Evolutionary conservation across 345 rosid species (phyloP), one percentile per base, ranked within the genome.

Genomic region (Corchorus capsularis): DNA sequence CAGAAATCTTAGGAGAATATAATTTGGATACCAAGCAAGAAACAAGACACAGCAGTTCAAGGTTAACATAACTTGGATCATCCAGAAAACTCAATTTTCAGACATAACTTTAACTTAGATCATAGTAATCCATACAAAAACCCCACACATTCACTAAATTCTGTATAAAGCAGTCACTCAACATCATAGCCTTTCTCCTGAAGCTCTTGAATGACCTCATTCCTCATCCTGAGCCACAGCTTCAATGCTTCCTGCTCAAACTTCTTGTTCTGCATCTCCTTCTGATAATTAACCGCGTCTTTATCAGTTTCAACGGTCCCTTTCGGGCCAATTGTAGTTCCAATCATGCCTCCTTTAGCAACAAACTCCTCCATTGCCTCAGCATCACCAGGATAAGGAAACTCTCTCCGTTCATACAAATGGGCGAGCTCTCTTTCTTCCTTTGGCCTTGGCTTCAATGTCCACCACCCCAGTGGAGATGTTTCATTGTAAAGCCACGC

Each of bases 391-490:
- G 98, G 98, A 84, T 93, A 93, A 7, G 98, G 95, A 76, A 86
- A 93, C 74, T 90, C 86, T n/a, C 85, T 81, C 67, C 95, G 82
- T 80, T 93, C 97, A 45, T 93, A 92, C 74, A 96, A 64, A 79
- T 90, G 97, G 2, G 96, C 94, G 55, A 90, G 62, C 63, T 92
- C 94, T 32, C 72, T 82, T 82, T 92, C 98, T 76, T 93, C 98
- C 84, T 90, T 93, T 17, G 94, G 94, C 78, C 83, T 85, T 0
- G 97, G 97, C 90, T 86, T 93, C 81, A 93, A 75, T 14, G 94
- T 91, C 96, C 97, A 93, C 97, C 97, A 96, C 17, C 98, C 96
- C 3, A 93, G 85, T 0, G 98, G 94, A 7, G 98, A 93, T 0
- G 94, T 92, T 79, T 92, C 94, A 46, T 91, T 90, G 86, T 86